Evolutionary conservation across 805 yeast genomes (phyloP).

Genomic region (Tetrapisispora taiwanensis): DNA sequence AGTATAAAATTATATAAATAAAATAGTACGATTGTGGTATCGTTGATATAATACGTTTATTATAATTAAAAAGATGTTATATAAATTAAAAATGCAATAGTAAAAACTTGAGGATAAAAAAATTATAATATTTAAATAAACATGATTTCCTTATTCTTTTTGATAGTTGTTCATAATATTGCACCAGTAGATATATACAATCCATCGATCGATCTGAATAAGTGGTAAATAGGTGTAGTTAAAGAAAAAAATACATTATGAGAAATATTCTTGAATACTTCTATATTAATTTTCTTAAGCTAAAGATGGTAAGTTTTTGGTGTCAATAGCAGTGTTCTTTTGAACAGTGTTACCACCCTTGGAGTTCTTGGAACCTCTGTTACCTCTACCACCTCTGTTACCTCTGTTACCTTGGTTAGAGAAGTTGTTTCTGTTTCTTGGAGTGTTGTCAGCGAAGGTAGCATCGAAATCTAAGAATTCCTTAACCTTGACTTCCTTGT

Average conservation of each 20-base stretch:
- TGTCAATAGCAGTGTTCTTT: slow-evolving; percentile 37
- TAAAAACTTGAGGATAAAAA: slow-evolving; percentile 3
- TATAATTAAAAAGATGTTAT: slow-evolving; percentile 4
- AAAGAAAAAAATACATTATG: slow-evolving; percentile 3
- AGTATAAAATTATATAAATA: no score
- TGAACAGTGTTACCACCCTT: slow-evolving; percentile 18
- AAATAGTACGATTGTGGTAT: no score
- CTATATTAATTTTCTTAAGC: slow-evolving; percentile 24
- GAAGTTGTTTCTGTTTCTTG: slow-evolving; percentile 9
- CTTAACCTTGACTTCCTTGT: slow-evolving; percentile 78
- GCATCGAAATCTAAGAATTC: slow-evolving; percentile 65
- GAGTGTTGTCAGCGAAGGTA: slow-evolving; percentile 50
- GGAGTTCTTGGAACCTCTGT: slow-evolving; percentile 51
- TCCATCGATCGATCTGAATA: slow-evolving; percentile 8
- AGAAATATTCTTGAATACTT: slow-evolving; percentile 2
- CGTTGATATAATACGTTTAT: slow-evolving; percentile 2
- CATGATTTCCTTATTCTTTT: slow-evolving; percentile 4
- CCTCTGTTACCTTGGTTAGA: slow-evolving; percentile 20
- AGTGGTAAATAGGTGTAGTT: slow-evolving; percentile 2
- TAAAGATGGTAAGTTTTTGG: slow-evolving; percentile 68
- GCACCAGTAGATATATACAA: slow-evolving; percentile 5
- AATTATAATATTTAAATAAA: slow-evolving; percentile 4
- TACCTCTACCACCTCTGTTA: slow-evolving; percentile 59
- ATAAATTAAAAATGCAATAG: slow-evolving; percentile 6
- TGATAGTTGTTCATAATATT: slow-evolving; percentile 4